Evolutionary conservation across 2,329 filamentous ascomycete genomes (phyloP).

Genomic region (Penicillium corylophilum): DNA sequence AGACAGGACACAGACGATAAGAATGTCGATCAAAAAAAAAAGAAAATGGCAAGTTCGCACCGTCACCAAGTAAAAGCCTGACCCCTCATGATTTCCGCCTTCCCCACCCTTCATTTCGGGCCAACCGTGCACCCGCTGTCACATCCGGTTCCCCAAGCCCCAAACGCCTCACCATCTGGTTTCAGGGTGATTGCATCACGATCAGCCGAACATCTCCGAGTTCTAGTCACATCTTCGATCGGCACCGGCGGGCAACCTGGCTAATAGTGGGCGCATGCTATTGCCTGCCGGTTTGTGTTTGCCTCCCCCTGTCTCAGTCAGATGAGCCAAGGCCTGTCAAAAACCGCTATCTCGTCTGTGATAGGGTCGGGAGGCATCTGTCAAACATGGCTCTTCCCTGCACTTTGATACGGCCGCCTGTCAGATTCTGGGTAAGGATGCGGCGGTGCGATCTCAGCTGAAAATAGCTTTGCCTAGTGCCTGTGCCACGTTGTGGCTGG

Average conservation of each 20-base stretch:
- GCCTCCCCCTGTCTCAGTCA: background rate
- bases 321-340: background rate
- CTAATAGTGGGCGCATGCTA: background rate
- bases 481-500: conserved; percentile 16
- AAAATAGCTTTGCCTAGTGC: background rate
- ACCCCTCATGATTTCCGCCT: background rate
- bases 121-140: conserved; percentile 19
- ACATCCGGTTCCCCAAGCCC: conserved; percentile 10
- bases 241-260: conserved; percentile 9
- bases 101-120: conserved; percentile 6
- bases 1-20: background rate
- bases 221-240: conserved; percentile 4
- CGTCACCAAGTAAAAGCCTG: too few species aligned
- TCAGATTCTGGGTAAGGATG: background rate
- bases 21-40: background rate
- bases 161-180: conserved; percentile 13
- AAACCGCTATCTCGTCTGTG: background rate
- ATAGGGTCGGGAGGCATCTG: background rate
- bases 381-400: conserved; percentile 6
- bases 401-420: conserved; percentile 7
- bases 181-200: conserved; percentile 24
- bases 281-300: background rate
- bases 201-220: conserved; percentile 17
- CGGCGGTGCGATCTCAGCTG: conserved; percentile 12
- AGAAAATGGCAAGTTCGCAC: background rate